Conservation (phyloP, 768 basidiomycete genomes). For the Lentinus tigrinus region DNA sequence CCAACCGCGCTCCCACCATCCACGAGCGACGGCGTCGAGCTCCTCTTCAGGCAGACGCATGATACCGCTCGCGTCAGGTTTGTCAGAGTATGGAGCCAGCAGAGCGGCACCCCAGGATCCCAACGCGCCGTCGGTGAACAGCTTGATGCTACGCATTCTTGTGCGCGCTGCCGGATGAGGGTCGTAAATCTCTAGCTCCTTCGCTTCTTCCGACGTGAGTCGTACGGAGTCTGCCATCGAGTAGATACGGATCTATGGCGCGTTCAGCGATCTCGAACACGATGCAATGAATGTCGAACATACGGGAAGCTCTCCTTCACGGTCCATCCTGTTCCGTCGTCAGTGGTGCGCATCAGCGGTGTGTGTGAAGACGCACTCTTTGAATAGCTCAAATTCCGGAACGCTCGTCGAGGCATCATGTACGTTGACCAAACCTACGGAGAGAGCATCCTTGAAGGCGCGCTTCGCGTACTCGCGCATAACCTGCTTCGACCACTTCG, state of each 20-base stretch:
- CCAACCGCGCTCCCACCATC: slow-evolving; percentile 74
- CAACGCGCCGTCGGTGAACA: slow-evolving; percentile 83
- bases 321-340: slow-evolving; percentile 55
- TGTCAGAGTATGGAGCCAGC: slow-evolving; percentile 79
- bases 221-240: slow-evolving; percentile 42
- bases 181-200: slow-evolving; percentile 30
- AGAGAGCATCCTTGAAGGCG: slow-evolving; percentile 67
- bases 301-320: slow-evolving; percentile 66
- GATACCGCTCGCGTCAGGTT: slow-evolving; percentile 67
- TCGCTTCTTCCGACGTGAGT: slow-evolving; percentile 24
- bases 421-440: slow-evolving; percentile 79
- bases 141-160: slow-evolving; percentile 60
- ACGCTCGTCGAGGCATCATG: slow-evolving; percentile 72
- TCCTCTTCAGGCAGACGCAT: slow-evolving; percentile 57
- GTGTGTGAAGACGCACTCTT: slow-evolving; percentile 43
- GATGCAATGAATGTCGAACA: slow-evolving; percentile 21
- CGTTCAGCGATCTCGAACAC: not conserved
- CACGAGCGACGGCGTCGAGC: slow-evolving; percentile 52
- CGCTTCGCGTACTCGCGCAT: slow-evolving; percentile 63
- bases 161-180: slow-evolving; percentile 27
- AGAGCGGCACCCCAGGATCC: slow-evolving; percentile 93
- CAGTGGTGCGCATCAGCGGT: not conserved
- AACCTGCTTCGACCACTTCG: slow-evolving; percentile 54
- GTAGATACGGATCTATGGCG: slow-evolving; percentile 33
- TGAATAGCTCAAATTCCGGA: slow-evolving; percentile 62